phyloP scores from a whole-genome alignment of 2,329 filamentous ascomycete genomes.

The Botrytis byssoidea region DNA sequence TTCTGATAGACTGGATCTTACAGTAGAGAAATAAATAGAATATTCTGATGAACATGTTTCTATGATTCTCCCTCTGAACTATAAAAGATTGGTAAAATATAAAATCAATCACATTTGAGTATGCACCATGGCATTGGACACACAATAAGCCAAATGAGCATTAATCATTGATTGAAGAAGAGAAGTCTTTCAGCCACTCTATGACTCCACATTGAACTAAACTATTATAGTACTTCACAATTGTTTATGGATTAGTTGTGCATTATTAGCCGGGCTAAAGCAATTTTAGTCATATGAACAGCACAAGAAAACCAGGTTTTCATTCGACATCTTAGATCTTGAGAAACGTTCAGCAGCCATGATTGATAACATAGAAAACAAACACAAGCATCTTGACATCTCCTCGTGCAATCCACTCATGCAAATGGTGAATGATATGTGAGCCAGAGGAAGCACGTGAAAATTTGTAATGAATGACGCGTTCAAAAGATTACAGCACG shows the following conservation, averaged over 20 bases:
- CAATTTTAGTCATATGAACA: background rate
- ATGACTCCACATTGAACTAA: no score
- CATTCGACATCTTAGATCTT: background rate
- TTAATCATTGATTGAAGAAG: background rate
- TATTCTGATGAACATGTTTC: accelerated
- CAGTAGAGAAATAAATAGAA: accelerated
- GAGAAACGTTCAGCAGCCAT: accelerated
- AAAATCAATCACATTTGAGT: accelerated
- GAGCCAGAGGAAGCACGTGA: accelerated
- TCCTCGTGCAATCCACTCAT: background rate
- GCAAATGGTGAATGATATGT: background rate
- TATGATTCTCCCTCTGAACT: background rate
- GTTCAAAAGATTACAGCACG: accelerated
- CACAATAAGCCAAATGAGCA: background rate
- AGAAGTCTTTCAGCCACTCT: accelerated
- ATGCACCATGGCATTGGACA: background rate
- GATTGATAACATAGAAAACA: background rate
- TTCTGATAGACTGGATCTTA: background rate
- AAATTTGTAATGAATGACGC: accelerated
- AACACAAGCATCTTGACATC: background rate
- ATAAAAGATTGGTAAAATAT: accelerated
- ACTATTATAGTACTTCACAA: background rate
- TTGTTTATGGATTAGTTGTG: background rate
- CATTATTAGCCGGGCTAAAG: background rate
- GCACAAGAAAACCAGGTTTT: background rate